These are phyloP conservation scores for Auriscalpium vulgare DNA, from an alignment of 768 basidiomycete genomes.

Conservation along the genomic window DNA sequence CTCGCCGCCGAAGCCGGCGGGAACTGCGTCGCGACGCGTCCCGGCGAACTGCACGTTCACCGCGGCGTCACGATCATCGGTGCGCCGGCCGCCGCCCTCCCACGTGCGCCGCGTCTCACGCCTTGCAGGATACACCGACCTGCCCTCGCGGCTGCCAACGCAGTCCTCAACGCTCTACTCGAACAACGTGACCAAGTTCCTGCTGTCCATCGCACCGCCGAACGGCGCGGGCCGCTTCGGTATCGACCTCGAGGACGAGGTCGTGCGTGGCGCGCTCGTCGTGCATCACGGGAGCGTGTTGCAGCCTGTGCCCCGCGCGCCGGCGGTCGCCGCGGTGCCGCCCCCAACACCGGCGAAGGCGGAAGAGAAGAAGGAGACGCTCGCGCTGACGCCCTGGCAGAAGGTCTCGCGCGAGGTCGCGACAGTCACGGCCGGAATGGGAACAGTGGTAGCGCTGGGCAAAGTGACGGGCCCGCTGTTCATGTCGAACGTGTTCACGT, in stretches of 20 bases:
- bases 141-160: constrained; percentile 82
- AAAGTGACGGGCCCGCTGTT: constrained; percentile 75
- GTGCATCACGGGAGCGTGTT: constrained; percentile 59
- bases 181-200: constrained; percentile 86
- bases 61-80: constrained; percentile 82
- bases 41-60: constrained; percentile 62
- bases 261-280: constrained; percentile 73
- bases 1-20: constrained; percentile 86
- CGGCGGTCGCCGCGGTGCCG: constrained; percentile 51
- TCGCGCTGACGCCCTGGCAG: constrained; percentile 80
- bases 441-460: constrained; percentile 60
- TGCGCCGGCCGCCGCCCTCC: constrained; percentile 17
- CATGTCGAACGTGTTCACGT: constrained; percentile 86
- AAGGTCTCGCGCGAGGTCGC: constrained; percentile 71
- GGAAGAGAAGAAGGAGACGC: constrained; percentile 34
- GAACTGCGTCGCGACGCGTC: constrained; percentile 76
- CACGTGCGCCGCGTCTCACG: not conserved
- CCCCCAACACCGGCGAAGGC: constrained; percentile 41
- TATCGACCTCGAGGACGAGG: constrained; percentile 76
- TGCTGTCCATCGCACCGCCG: constrained; percentile 54
- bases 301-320: constrained; percentile 58
- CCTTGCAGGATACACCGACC: constrained; percentile 64
- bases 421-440: constrained; percentile 70
- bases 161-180: constrained; percentile 88
- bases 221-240: constrained; percentile 51